phyloP scores from a whole-genome alignment of 495 filamentous ascomycete species.

The Trichoderma orchidacearum region DNA sequence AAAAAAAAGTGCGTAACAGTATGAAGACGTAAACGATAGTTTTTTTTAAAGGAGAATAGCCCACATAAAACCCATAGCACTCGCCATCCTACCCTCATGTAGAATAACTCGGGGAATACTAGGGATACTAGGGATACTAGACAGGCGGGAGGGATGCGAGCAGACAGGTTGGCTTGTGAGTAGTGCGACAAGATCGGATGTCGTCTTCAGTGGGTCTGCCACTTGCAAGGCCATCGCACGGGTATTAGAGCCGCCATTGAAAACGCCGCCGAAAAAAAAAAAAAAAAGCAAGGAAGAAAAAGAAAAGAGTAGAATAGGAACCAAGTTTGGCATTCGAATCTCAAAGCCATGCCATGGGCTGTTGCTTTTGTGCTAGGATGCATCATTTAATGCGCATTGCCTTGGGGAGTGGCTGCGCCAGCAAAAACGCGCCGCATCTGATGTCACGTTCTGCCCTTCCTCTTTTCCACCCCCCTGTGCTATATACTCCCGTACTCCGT shows the following conservation, averaged over 20 bases:
- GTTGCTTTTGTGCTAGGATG: too few species aligned
- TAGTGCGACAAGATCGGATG: neutral
- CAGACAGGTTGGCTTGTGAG: neutral
- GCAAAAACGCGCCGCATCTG: neutral
- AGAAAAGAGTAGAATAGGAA: neutral
- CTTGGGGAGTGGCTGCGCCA: too few species aligned
- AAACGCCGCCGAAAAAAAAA: neutral
- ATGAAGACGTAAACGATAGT: too few species aligned
- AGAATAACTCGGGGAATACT: neutral
- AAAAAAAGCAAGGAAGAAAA: neutral
- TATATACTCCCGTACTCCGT: neutral
- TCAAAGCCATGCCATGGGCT: too few species aligned
- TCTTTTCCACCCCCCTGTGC: neutral
- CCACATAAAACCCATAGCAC: too few species aligned
- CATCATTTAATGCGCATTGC: too few species aligned
- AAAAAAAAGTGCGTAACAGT: too few species aligned
- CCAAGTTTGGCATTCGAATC: too few species aligned
- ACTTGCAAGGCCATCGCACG: neutral
- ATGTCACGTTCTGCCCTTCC: neutral
- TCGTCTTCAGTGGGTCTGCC: neutral
- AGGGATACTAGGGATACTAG: too few species aligned
- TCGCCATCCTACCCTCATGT: too few species aligned
- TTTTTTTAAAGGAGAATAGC: too few species aligned
- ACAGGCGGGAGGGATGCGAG: neutral
- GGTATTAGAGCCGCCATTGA: neutral